phyloP scores from a whole-genome alignment of 106 monocot genomes.

The Phalaenopsis aphrodite region DNA sequence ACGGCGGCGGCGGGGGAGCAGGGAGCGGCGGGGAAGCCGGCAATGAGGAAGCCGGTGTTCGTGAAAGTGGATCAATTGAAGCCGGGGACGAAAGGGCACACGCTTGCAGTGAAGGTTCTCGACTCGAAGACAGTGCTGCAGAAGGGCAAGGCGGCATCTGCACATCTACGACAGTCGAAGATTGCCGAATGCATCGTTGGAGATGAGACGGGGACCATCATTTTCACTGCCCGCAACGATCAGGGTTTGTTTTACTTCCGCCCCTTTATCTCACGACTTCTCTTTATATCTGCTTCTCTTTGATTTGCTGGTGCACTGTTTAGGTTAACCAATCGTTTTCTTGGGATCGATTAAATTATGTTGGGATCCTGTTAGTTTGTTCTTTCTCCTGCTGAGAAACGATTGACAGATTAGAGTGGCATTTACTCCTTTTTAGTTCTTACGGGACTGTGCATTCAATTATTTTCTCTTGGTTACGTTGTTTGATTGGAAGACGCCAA shows the following conservation, averaged over 20 bases:
- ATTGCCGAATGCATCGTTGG: conserved; percentile 58
- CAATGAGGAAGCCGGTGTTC: conserved; percentile 53
- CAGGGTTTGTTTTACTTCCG: conserved; percentile 32
- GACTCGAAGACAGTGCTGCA: conserved; percentile 34
- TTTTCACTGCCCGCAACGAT: conserved; percentile 58
- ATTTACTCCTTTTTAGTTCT: too few species aligned
- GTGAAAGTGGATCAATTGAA: conserved; percentile 48
- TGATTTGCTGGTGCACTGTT: neutral
- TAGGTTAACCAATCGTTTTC: neutral
- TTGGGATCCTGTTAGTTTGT: too few species aligned
- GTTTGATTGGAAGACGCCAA: too few species aligned
- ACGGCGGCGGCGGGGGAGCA: conserved; percentile 9
- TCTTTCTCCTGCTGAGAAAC: too few species aligned
- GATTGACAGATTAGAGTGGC: too few species aligned
- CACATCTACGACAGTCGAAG: conserved; percentile 25
- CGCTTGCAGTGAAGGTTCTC: conserved; percentile 45
- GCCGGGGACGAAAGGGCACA: conserved; percentile 51
- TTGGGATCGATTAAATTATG: too few species aligned
- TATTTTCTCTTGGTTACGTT: too few species aligned
- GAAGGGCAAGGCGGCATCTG: conserved; percentile 23
- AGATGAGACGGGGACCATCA: conserved; percentile 48
- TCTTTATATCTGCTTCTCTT: neutral
- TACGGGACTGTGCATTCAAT: too few species aligned
- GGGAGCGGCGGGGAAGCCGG: neutral
- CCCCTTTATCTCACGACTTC: neutral